Base-by-base conservation (phyloP, 228 moss, liverwort and hornwort genomes). In the Sphagnum magellanicum region DNA sequence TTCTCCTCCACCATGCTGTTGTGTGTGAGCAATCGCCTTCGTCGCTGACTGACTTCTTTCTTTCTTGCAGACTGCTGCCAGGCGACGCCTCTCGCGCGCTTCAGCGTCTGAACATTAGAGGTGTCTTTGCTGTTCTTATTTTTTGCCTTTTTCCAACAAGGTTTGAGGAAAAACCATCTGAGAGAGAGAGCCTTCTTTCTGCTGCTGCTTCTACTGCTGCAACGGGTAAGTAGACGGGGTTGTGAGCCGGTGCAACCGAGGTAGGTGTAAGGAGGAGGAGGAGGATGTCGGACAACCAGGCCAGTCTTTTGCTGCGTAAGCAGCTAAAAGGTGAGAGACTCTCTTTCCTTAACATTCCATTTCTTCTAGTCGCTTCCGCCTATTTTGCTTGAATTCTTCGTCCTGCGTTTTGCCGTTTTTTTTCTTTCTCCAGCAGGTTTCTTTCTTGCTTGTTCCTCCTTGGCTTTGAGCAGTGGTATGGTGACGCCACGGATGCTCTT, bases 251-350 rank as follows among this genome's bases (percentile, higher is more conserved):
- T 15, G 8, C 15, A 15, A 4, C 4, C 10, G 5, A 68, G 52
- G 57, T 15, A 13, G 50, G 16, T 49, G 17, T 50, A 6, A 61
- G 14, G 61, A 66, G 60, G 5, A 11, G 59, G 66, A 63, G 67
- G 71, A 79, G 75, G 49, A 91, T 94, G 91, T 86, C 88, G 79
- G 91, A 91, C 72, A 91, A 91, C 74, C 94, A 94, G 78, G 94
- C 94, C 72, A 94, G 94, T 73, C 78, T 94, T 71, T 70, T 94
- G 77, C 75, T 94, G 78, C 88, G 94, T 50, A 94, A 94, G 89
- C 94, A 94, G 89, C 88, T 94, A 13, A 94, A 91, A 82, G 80
- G 80, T 81, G 50, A 32, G 32, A 32, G 32, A 32, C 32, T 32
- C 32, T 32, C 32, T 51, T 64, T 10, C 61, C 53, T 53, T 60